Base-by-base conservation (phyloP, 2,329 filamentous ascomycete species). In the Pseudogymnoascus sp. region DNA sequence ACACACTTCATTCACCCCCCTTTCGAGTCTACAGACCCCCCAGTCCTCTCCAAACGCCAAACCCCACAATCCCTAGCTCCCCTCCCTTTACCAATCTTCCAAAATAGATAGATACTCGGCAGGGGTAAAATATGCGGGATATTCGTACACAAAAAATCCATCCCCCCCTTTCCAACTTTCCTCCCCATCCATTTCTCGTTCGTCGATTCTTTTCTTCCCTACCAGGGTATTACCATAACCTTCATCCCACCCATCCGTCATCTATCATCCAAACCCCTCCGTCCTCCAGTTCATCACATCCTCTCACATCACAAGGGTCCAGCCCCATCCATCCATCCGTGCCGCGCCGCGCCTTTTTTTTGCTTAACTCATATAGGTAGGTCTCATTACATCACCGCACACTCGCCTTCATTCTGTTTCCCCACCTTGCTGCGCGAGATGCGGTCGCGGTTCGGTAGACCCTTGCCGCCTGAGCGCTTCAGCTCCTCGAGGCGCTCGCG, bases 401-500 rank as follows among this genome's bases (percentile, higher is more conserved):
- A 98, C 67, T 97, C 92, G 61, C 91, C 92, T 68, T 97, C 91
- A 71, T 93, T 90, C 73, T 93, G 89, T 74, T 87, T 89, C 71
- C 89, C 89, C 62, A 90, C 86, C 67, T 91, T 90, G 68, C 88
- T 93, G 63, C 93, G 84, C 7, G 89, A 93, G 65, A 97, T 85
- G 63, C 88, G 86, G 71, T 93, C 90, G 62, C 90, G 84, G 62
- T 87, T 86, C 72, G 90, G 91, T 66, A 89, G 86, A 59, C 77
- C 31, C 68, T 87, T 89, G 46, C 86, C 87, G 24, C 91, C 91
- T 2, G 88, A 86, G 66, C 86, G 85, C 77, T 96, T 96, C 62
- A 99, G 82, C 69, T 98, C 95, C 73, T 98, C 93, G 4, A 99
- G 84, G 59, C 93, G 85, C 72, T 97, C 92, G 64, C 93, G 87